Evolutionary conservation across 2,329 filamentous ascomycete species (phyloP).

Genomic region (Pyricularia grisea): DNA sequence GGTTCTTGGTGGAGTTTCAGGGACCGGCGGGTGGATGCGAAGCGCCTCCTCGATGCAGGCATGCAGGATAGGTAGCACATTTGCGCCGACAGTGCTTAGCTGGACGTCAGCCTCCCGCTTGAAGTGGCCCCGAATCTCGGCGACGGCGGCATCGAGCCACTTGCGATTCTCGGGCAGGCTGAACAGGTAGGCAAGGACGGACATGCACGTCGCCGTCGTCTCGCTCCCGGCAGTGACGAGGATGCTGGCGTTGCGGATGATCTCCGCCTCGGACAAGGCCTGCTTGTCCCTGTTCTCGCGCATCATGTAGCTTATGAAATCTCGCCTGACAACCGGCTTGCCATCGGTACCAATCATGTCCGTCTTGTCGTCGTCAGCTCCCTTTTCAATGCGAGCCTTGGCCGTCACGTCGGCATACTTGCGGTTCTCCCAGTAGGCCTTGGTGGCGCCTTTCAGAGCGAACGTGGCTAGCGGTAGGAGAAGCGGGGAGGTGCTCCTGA

Average conservation of each 20-base stretch:
- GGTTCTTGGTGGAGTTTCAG: constrained; percentile 7
- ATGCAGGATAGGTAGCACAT: constrained; percentile 16
- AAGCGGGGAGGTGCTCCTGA: not conserved
- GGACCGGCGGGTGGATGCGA: constrained; percentile 19
- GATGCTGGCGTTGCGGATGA: constrained; percentile 13
- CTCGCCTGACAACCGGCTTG: not conserved
- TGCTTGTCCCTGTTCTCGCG: not conserved
- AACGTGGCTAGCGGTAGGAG: not conserved
- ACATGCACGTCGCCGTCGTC: constrained; percentile 15
- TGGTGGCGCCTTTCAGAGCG: not conserved
- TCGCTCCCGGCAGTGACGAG: constrained; percentile 13
- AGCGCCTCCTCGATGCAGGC: constrained; percentile 27
- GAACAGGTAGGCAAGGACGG: constrained; percentile 9
- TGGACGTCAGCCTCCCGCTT: not conserved
- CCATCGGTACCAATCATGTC: not conserved
- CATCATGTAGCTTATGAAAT: constrained; percentile 1
- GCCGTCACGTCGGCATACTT: not conserved
- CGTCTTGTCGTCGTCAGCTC: not conserved
- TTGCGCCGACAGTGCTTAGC: not conserved
- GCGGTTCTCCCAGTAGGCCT: not conserved
- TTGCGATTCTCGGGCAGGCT: constrained; percentile 13
- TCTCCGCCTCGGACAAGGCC: constrained; percentile 9
- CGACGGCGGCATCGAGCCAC: not conserved
- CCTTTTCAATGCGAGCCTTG: not conserved
- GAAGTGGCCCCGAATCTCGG: not conserved